Conservation (phyloP, 2,329 filamentous ascomycete species). For the Apiospora sp. region DNA sequence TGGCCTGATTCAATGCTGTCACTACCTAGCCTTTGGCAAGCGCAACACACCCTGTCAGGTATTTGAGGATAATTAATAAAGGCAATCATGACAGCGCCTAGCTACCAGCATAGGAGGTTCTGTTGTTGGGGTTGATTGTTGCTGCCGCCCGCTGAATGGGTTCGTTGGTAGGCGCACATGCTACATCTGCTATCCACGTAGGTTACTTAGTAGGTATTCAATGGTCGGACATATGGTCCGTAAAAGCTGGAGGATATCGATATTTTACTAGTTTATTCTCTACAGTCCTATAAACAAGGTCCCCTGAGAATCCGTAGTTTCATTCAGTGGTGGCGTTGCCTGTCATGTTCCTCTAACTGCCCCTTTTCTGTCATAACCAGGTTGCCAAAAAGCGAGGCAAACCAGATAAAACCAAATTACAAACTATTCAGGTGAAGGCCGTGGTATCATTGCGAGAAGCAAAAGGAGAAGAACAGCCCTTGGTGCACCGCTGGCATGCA, state of each 20-base stretch:
- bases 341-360: neutral
- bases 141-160: neutral
- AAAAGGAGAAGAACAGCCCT: constrained; percentile 15
- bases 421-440: constrained; percentile 21
- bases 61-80: neutral
- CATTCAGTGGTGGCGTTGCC: neutral
- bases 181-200: neutral
- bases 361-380: neutral
- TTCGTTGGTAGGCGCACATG: neutral
- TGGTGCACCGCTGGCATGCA: constrained; percentile 9
- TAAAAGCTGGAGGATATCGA: neutral
- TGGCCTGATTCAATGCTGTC: neutral
- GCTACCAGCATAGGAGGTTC: neutral
- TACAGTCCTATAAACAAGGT: neutral
- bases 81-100: neutral
- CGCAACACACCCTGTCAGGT: neutral
- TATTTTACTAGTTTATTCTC: constrained; percentile 5
- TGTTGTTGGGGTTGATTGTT: neutral
- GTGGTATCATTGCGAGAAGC: constrained; percentile 26
- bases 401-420: constrained; percentile 20
- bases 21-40: neutral
- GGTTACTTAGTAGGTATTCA: no score
- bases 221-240: no score
- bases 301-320: neutral
- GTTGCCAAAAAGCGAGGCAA: constrained; percentile 3